phyloP scores from a whole-genome alignment of 805 yeast species.

The Wickerhamiella nectarea region DNA sequence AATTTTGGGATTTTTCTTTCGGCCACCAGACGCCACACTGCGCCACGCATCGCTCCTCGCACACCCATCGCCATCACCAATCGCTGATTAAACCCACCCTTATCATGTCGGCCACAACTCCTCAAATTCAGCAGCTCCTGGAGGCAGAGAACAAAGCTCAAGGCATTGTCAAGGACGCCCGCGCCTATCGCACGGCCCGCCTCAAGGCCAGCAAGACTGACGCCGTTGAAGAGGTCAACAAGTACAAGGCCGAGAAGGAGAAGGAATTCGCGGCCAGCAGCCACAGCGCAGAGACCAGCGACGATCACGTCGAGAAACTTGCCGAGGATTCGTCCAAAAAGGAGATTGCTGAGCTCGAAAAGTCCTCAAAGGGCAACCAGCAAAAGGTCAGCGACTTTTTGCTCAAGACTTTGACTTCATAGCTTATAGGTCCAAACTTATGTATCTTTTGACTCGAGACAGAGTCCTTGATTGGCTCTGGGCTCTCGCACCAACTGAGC shows the following conservation, averaged over 20 bases:
- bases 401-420: conserved; percentile 32
- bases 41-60: neutral
- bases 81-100: neutral
- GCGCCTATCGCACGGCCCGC: conserved; percentile 65
- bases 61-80: neutral
- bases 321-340: conserved; percentile 62
- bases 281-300: conserved; percentile 57
- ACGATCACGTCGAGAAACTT: conserved; percentile 60
- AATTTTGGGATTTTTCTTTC: too few species aligned
- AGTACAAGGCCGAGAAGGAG: conserved; percentile 75
- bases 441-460: neutral
- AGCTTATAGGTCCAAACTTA: neutral
- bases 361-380: conserved; percentile 43
- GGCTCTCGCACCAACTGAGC: too few species aligned
- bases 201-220: conserved; percentile 90
- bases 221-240: conserved; percentile 78
- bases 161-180: conserved; percentile 82
- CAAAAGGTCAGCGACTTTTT: conserved; percentile 56
- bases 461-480: too few species aligned
- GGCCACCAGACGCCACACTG: neutral
- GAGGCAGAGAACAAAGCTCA: conserved; percentile 97
- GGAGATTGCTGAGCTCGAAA: conserved; percentile 57
- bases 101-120: conserved; percentile 26
- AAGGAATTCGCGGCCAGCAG: conserved; percentile 63
- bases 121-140: conserved; percentile 58